Evolutionary conservation across 345 rosid genomes (phyloP).

Genomic region (Lagerstroemia speciosa): DNA sequence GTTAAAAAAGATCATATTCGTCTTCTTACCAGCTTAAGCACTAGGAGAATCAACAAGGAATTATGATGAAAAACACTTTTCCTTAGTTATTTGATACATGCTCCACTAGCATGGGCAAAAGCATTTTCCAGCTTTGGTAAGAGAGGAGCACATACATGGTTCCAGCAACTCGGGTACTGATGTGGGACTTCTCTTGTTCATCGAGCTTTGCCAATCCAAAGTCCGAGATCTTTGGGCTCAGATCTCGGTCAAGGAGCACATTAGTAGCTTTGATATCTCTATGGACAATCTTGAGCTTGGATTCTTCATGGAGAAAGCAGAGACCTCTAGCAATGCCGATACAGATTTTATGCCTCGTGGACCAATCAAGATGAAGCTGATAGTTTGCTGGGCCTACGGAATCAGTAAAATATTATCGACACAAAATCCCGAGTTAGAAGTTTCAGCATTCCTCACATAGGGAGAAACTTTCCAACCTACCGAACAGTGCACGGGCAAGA

Average conservation of each 20-base stretch:
- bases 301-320: slow-evolving; percentile 51
- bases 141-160: slow-evolving; percentile 36
- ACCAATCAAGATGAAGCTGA: slow-evolving; percentile 34
- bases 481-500: slow-evolving; percentile 44
- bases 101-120: too few relatives aligned
- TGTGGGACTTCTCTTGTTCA: slow-evolving; percentile 38
- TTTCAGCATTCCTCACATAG: not conserved
- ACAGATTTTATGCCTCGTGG: slow-evolving; percentile 36
- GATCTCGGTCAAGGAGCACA: slow-evolving; percentile 39
- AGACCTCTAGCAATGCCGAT: slow-evolving; percentile 56
- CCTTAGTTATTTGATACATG: too few relatives aligned
- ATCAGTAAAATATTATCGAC: not conserved
- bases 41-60: too few relatives aligned
- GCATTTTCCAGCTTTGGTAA: not conserved
- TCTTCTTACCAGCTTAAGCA: too few relatives aligned
- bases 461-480: slow-evolving; percentile 24
- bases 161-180: slow-evolving; percentile 56
- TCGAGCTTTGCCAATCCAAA: slow-evolving; percentile 55
- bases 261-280: slow-evolving; percentile 59
- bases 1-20: not conserved
- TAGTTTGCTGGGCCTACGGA: slow-evolving; percentile 16
- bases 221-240: slow-evolving; percentile 56
- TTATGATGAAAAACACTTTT: too few relatives aligned
- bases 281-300: slow-evolving; percentile 43
- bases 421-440: not conserved